Conservation (phyloP, 139 green algal genomes). For the Chlorella sp. region DNA sequence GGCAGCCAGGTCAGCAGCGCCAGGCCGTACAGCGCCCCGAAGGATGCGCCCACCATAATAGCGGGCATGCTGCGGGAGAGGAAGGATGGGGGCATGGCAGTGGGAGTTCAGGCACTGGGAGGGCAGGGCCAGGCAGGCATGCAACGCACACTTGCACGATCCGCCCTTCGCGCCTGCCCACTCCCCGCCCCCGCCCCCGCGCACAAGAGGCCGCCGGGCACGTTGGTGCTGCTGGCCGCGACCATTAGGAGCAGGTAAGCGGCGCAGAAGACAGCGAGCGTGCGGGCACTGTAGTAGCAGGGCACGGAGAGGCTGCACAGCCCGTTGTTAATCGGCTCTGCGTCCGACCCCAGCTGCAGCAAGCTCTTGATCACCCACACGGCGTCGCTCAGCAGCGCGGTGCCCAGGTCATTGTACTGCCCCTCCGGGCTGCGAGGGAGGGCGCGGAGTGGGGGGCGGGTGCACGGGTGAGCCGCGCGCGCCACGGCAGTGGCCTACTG, state of each 20-base stretch:
- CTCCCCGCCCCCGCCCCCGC: background rate
- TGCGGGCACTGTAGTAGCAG: conserved; percentile 62
- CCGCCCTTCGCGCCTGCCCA: background rate
- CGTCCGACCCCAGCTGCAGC: conserved; percentile 49
- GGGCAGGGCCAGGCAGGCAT: no score
- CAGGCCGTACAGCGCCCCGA: conserved; percentile 69
- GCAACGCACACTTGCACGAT: background rate
- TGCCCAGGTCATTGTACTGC: conserved; percentile 89
- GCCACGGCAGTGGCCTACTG: no score
- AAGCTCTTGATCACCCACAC: conserved; percentile 77
- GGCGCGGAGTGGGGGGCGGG: no score
- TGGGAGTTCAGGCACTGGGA: no score
- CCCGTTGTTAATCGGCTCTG: conserved; percentile 39
- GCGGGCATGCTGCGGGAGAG: conserved; percentile 1
- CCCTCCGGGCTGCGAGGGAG: conserved; percentile 51
- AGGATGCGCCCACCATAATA: conserved; percentile 56
- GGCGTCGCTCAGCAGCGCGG: conserved; percentile 69
- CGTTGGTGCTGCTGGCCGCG: conserved; percentile 66
- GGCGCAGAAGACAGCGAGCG: conserved; percentile 56
- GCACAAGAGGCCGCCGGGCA: conserved; percentile 87
- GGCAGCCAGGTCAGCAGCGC: conserved; percentile 64
- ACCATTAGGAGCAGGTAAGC: conserved; percentile 83
- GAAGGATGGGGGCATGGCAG: background rate
- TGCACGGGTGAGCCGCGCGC: no score
- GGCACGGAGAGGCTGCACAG: conserved; percentile 24